A percentile compares a stretch with the other conserved stretches of the same genome.
Evolutionary conservation across 306 rosid genomes (phyloP).

Genomic region (Castanea crenata): DNA sequence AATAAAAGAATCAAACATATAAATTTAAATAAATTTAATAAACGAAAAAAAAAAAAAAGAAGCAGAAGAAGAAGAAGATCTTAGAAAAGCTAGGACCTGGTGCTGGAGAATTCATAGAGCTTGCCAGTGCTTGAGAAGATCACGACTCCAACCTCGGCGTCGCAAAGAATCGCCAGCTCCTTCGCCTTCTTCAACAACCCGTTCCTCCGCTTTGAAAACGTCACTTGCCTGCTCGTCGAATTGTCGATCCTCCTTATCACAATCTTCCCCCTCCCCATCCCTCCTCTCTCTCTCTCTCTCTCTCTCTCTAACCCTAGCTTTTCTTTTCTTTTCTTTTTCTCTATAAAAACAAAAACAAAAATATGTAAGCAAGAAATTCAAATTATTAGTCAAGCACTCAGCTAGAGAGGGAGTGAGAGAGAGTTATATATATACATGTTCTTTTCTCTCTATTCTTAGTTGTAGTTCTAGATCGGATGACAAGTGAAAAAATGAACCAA

Average conservation of each 20-base stretch:
- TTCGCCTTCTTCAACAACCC: slow-evolving; percentile 92
- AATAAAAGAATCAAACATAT: background rate
- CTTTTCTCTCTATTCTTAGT: too few relatives aligned
- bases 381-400: background rate
- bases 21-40: background rate
- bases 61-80: background rate
- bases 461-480: background rate
- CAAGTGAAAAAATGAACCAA: background rate
- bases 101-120: slow-evolving; percentile 80
- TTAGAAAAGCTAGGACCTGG: slow-evolving; percentile 52
- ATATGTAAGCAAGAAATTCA: background rate
- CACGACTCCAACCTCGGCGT: slow-evolving; percentile 85
- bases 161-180: slow-evolving; percentile 87
- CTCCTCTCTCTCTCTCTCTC: background rate
- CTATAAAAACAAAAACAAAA: background rate
- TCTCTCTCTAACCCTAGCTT: slow-evolving; percentile 26
- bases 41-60: background rate
- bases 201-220: slow-evolving; percentile 81
- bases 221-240: slow-evolving; percentile 89
- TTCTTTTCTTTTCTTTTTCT: background rate
- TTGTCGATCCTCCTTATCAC: slow-evolving; percentile 92
- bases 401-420: background rate
- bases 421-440: background rate
- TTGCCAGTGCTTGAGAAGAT: slow-evolving; percentile 90
- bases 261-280: slow-evolving; percentile 95